A percentile compares a stretch with the other conserved stretches of the same genome.
Evolutionary conservation across 176 grass and related monocot genomes (phyloP).

Genomic region (Bothriochloa decipiens): DNA sequence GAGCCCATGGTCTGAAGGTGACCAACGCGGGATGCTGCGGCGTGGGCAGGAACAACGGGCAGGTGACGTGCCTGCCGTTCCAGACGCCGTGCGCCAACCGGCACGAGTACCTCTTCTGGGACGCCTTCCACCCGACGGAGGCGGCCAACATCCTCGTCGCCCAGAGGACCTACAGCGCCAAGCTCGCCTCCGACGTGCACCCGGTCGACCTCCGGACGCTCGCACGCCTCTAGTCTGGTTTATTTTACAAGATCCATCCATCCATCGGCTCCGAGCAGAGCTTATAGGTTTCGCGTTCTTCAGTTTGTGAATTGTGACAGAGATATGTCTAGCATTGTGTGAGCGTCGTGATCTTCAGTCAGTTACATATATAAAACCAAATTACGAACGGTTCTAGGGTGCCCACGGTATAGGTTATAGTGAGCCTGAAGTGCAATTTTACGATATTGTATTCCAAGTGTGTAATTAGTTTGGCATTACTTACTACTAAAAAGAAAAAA

Average conservation of each 20-base stretch:
- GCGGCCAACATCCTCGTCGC: slow-evolving; percentile 68
- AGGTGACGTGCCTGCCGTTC: slow-evolving; percentile 89
- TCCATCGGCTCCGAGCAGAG: too few species aligned
- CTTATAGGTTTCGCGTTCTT: neutral
- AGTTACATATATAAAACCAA: too few species aligned
- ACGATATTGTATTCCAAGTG: neutral
- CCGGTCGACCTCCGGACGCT: slow-evolving; percentile 69
- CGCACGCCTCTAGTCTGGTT: slow-evolving; percentile 23
- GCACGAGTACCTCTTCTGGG: slow-evolving; percentile 79
- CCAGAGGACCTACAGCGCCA: slow-evolving; percentile 62
- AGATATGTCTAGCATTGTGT: neutral
- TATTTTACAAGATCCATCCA: too few species aligned
- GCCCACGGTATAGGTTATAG: too few species aligned
- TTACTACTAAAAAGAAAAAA: too few species aligned
- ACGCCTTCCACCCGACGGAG: slow-evolving; percentile 95
- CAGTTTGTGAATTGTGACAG: neutral
- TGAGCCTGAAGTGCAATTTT: too few species aligned
- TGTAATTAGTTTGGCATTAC: neutral
- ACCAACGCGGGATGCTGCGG: slow-evolving; percentile 77
- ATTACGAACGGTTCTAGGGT: too few species aligned
- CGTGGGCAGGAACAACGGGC: slow-evolving; percentile 95
- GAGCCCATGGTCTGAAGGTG: slow-evolving; percentile 56
- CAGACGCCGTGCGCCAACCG: slow-evolving; percentile 72
- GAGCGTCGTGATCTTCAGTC: too few species aligned
- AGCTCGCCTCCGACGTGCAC: slow-evolving; percentile 62